Evolutionary conservation across 208 protist genomes (phyloP).

Genomic region (Wallacemonas sp.): DNA sequence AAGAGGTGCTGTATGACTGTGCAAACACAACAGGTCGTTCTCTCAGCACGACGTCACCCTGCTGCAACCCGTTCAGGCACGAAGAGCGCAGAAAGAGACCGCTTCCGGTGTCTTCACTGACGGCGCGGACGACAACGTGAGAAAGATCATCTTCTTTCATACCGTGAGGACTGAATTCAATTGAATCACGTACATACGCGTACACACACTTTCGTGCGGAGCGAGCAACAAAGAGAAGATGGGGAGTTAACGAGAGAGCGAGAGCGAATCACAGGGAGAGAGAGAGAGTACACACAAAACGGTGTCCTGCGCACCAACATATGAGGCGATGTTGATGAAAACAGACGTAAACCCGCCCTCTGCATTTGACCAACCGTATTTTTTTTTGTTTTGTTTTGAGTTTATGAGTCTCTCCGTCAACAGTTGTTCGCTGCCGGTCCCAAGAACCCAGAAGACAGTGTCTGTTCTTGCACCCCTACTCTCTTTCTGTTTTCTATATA

Average conservation of each 20-base stretch:
- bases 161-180: no score
- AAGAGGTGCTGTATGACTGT: conserved; percentile 32
- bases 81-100: conserved; percentile 24
- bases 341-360: no score
- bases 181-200: no score
- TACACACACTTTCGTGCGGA: no score
- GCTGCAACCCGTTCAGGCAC: not conserved
- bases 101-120: conserved; percentile 27
- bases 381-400: not conserved
- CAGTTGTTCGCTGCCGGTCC: no score
- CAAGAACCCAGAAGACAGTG: no score
- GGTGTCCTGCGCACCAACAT: not conserved
- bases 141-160: not conserved
- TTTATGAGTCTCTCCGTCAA: no score
- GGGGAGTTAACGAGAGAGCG: conserved; percentile 9
- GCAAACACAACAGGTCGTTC: conserved; percentile 40
- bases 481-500: not conserved
- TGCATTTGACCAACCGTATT: no score
- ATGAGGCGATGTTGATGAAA: no score
- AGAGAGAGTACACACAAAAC: conserved; percentile 3
- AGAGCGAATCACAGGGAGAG: conserved; percentile 3
- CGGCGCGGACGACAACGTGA: conserved; percentile 21
- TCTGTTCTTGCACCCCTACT: no score
- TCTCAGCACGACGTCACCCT: conserved; percentile 31
- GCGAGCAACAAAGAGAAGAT: no score